Conservation (phyloP, 108 stramenopile species). For the Bacterosira constricta region DNA sequence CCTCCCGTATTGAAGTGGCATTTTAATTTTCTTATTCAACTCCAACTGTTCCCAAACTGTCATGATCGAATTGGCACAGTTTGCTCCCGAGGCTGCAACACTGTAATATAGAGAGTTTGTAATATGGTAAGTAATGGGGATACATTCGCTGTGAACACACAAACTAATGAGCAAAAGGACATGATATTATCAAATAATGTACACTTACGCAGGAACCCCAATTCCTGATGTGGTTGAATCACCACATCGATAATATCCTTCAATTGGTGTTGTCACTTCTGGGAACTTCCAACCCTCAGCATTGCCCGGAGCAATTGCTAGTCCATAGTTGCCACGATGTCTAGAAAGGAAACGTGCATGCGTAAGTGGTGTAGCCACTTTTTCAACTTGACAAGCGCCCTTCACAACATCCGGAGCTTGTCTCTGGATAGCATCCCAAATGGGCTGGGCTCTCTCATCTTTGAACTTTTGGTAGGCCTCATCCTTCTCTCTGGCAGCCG, state of each 20-base stretch:
- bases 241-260: slow-evolving; percentile 59
- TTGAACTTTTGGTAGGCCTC: slow-evolving; percentile 85
- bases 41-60: slow-evolving; percentile 51
- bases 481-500: slow-evolving; percentile 50
- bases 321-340: slow-evolving; percentile 52
- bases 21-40: slow-evolving; percentile 51
- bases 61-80: slow-evolving; percentile 56
- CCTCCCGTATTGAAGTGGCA: too few relatives aligned
- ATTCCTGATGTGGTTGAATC: slow-evolving; percentile 73
- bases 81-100: slow-evolving; percentile 64
- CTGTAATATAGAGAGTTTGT: not conserved
- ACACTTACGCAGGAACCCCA: slow-evolving; percentile 61
- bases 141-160: too few relatives aligned
- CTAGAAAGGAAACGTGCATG: slow-evolving; percentile 85
- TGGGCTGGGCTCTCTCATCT: slow-evolving; percentile 83
- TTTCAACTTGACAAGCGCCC: slow-evolving; percentile 75
- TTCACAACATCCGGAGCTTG: slow-evolving; percentile 84
- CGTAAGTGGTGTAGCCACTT: slow-evolving; percentile 89
- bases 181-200: too few relatives aligned
- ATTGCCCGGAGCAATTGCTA: slow-evolving; percentile 48
- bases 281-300: slow-evolving; percentile 47
- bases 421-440: slow-evolving; percentile 92
- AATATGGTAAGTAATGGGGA: too few relatives aligned
- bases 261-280: slow-evolving; percentile 47
- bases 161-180: too few relatives aligned